These are phyloP conservation scores for Apiosordaria backusii DNA, from an alignment of 495 filamentous ascomycete species.

Conservation along the genomic window DNA sequence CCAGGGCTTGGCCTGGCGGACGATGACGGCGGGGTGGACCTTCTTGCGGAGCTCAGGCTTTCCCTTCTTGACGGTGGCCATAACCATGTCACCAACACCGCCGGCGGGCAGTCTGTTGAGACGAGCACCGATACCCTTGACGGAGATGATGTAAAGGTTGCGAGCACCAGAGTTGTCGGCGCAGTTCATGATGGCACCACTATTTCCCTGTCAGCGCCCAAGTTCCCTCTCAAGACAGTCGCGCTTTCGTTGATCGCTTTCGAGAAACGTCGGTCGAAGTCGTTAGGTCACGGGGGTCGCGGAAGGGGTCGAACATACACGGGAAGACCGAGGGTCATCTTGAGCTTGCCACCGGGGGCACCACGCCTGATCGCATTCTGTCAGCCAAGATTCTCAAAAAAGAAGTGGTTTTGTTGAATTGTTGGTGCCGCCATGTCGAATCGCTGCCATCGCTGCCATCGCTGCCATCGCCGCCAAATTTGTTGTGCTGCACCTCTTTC, in stretches of 20 bases:
- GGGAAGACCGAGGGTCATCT: slow-evolving; percentile 99
- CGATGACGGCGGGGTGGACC: slow-evolving; percentile 98
- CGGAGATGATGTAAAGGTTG: slow-evolving; percentile 99
- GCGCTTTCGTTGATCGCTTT: neutral
- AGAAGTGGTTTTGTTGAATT: neutral
- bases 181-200: slow-evolving; percentile 95
- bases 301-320: slow-evolving; percentile 65
- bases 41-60: slow-evolving; percentile 99
- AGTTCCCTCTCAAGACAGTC: neutral
- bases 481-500: neutral
- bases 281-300: slow-evolving; percentile 4
- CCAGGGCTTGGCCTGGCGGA: slow-evolving; percentile 99
- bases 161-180: slow-evolving; percentile 97
- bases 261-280: slow-evolving; percentile 17
- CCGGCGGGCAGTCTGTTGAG: slow-evolving; percentile 97
- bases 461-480: slow-evolving; percentile 1
- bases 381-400: slow-evolving; percentile 16
- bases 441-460: neutral
- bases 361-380: slow-evolving; percentile 58
- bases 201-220: slow-evolving; percentile 36
- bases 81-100: slow-evolving; percentile 99
- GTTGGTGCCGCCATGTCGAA: neutral
- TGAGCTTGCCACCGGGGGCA: slow-evolving; percentile 98
- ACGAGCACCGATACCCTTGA: slow-evolving; percentile 97
- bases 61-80: slow-evolving; percentile 99